Percentiles rank a stretch among this genome's conserved stretches.
phyloP scores from a whole-genome alignment of 805 yeast genomes.

The Tetrapisispora iriomotensis region DNA sequence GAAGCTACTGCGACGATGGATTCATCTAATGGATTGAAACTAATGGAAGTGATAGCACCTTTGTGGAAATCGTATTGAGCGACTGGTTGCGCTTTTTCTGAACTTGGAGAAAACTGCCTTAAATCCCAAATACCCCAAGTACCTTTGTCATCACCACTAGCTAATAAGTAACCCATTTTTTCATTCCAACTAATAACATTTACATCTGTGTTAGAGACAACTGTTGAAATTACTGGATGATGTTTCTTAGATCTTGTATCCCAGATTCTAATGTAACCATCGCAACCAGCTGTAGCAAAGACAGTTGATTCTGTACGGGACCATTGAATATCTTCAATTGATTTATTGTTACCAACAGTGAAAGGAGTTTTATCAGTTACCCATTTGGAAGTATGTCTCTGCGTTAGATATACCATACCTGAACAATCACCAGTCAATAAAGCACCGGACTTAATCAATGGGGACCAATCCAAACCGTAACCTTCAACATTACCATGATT shows the following conservation, averaged over 20 bases:
- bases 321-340: conserved; percentile 98
- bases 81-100: conserved; percentile 54
- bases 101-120: conserved; percentile 61
- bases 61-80: conserved; percentile 94
- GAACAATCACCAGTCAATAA: conserved; percentile 80
- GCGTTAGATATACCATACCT: conserved; percentile 74
- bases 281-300: conserved; percentile 89
- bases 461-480: conserved; percentile 95
- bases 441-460: conserved; percentile 67
- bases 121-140: conserved; percentile 97
- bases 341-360: conserved; percentile 47
- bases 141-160: conserved; percentile 97
- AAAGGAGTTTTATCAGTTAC: conserved; percentile 77
- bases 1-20: conserved; percentile 92
- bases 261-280: conserved; percentile 84
- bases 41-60: conserved; percentile 83
- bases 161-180: conserved; percentile 75
- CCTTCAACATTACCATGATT: conserved; percentile 95
- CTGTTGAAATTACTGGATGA: conserved; percentile 77
- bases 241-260: conserved; percentile 91
- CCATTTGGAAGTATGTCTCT: conserved; percentile 72
- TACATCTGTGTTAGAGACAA: conserved; percentile 73
- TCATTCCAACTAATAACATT: conserved; percentile 95
- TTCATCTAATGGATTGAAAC: conserved; percentile 92
- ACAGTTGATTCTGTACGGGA: conserved; percentile 85